Percentiles rank a stretch among this genome's conserved stretches.
phyloP scores from a whole-genome alignment of 345 rosid genomes.

The Syzygium jambos region DNA sequence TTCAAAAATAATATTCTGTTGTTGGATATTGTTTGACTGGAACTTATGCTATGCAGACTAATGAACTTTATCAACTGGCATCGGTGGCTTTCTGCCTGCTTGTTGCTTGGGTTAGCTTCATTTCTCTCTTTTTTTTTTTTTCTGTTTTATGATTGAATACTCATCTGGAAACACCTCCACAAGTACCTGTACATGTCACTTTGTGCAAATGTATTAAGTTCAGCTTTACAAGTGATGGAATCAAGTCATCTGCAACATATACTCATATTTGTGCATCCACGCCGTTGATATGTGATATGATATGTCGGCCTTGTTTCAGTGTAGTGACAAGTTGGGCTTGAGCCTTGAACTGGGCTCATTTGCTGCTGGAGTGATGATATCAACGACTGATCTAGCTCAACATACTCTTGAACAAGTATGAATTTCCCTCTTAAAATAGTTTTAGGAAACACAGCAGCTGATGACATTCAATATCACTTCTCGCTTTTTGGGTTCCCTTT shows the following conservation, averaged over 20 bases:
- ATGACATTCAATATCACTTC: not conserved
- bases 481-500: not conserved
- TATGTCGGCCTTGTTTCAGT: slow-evolving; percentile 42
- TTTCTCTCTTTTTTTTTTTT: slow-evolving; percentile 8
- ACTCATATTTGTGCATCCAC: not conserved
- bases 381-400: slow-evolving; percentile 92
- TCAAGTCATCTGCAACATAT: not conserved
- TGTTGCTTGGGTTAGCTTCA: slow-evolving; percentile 86
- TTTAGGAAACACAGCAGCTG: not conserved
- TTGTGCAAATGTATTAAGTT: not conserved
- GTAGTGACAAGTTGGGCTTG: slow-evolving; percentile 95
- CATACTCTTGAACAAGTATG: slow-evolving; percentile 94
- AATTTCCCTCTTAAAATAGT: slow-evolving; percentile 1
- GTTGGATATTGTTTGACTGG: slow-evolving; percentile 4
- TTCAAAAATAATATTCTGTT: not conserved
- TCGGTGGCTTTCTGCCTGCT: slow-evolving; percentile 94
- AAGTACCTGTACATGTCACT: not conserved
- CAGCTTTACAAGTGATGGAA: not conserved
- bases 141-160: not conserved
- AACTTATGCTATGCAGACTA: slow-evolving; percentile 55
- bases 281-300: not conserved
- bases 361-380: slow-evolving; percentile 99
- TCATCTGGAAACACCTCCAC: not conserved
- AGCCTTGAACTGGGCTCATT: slow-evolving; percentile 98
- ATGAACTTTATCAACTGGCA: slow-evolving; percentile 97